A percentile compares a stretch with the other conserved stretches of the same genome.
phyloP scores from a whole-genome alignment of 108 stramenopile genomes.

The Mayamaea pseudoterrestris region DNA sequence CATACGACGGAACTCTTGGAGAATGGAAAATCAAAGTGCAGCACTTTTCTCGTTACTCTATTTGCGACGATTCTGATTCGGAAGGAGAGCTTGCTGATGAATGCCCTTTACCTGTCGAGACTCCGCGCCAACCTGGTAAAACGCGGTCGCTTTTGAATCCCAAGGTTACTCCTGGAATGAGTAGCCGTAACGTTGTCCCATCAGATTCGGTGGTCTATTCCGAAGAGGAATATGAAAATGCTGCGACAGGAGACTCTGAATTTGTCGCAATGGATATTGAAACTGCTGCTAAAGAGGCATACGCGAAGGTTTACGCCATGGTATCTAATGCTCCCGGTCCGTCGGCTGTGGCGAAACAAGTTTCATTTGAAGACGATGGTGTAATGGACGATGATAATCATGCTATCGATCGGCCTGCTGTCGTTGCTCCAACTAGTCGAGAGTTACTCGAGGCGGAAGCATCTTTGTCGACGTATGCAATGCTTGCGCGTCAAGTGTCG shows the following conservation, averaged over 20 bases:
- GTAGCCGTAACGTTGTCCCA: constrained; percentile 23
- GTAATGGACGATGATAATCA: background rate
- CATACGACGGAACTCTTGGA: constrained; percentile 57
- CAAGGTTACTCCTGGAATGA: constrained; percentile 20
- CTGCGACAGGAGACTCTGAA: too few species aligned
- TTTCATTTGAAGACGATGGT: background rate
- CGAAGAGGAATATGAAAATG: background rate
- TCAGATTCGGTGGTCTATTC: background rate
- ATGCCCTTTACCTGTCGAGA: constrained; percentile 1
- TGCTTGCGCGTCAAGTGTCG: constrained; percentile 16
- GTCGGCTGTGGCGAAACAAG: constrained; percentile 6
- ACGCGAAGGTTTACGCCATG: background rate
- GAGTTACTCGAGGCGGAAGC: constrained; percentile 3
- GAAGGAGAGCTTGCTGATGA: constrained; percentile 23
- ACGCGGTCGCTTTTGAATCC: constrained; percentile 1
- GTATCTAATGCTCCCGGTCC: background rate
- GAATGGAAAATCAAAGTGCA: constrained; percentile 83
- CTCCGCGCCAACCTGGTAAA: background rate
- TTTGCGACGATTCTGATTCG: constrained; percentile 57
- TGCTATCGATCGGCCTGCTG: constrained; percentile 4
- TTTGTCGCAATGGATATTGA: background rate
- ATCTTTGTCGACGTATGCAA: too few species aligned
- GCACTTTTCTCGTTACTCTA: constrained; percentile 90
- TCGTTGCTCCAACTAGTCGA: constrained; percentile 1
- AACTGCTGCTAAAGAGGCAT: background rate